Percentiles rank a stretch among this genome's conserved stretches.
Conservation (phyloP, 805 yeast species). For the Kuraishia cidri region DNA sequence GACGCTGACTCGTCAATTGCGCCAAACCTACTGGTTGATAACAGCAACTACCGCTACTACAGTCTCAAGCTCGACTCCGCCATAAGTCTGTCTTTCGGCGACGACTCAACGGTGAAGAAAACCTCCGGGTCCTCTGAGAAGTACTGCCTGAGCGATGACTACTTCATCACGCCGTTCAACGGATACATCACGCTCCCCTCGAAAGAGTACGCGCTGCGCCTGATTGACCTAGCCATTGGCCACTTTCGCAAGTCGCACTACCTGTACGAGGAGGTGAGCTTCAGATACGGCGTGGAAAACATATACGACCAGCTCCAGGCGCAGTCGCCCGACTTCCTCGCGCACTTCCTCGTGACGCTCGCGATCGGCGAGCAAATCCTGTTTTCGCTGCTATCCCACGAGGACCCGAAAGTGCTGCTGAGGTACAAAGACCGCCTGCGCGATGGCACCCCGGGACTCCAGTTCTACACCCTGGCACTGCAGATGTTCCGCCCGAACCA, state of each 20-base stretch:
- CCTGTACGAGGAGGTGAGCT: conserved; percentile 11
- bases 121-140: neutral
- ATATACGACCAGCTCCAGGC: conserved; percentile 12
- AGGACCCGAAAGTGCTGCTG: conserved; percentile 1
- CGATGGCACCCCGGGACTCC: conserved; percentile 19
- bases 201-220: conserved; percentile 9
- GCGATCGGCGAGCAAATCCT: conserved; percentile 10
- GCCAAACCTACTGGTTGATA: neutral
- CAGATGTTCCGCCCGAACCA: conserved; percentile 13
- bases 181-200: conserved; percentile 12
- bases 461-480: conserved; percentile 16
- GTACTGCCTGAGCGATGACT: conserved; percentile 6
- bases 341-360: conserved; percentile 10
- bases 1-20: neutral
- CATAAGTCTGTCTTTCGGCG: conserved; percentile 17
- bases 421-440: conserved; percentile 3
- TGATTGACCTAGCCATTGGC: conserved; percentile 9
- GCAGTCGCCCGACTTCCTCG: conserved; percentile 7
- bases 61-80: conserved; percentile 14
- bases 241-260: conserved; percentile 13
- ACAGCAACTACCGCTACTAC: conserved; percentile 1
- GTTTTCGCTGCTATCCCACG: conserved; percentile 12
- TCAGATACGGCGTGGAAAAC: conserved; percentile 9
- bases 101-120: conserved; percentile 3
- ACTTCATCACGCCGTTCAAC: conserved; percentile 5